Percentiles rank a stretch among this genome's conserved stretches.
Evolutionary conservation across 352 stramenopile species (phyloP).

Genomic region (Salisapilia sapeloensis): DNA sequence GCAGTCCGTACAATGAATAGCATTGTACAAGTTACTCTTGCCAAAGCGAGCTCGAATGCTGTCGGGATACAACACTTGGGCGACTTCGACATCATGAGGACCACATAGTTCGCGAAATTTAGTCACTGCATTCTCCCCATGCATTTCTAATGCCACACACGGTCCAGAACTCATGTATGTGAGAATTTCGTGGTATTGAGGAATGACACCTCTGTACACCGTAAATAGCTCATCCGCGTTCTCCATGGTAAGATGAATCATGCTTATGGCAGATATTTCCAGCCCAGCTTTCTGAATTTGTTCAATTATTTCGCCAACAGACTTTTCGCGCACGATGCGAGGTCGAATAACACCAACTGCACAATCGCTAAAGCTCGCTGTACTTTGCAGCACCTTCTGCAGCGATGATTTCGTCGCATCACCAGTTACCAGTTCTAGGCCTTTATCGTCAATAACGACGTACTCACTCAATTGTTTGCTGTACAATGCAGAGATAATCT

Average conservation of each 20-base stretch:
- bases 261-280: slow-evolving; percentile 79
- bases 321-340: slow-evolving; percentile 33
- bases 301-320: slow-evolving; percentile 61
- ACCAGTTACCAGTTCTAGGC: slow-evolving; percentile 5
- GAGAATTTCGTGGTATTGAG: slow-evolving; percentile 73
- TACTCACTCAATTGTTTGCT: slow-evolving; percentile 3
- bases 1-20: slow-evolving; percentile 87
- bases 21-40: slow-evolving; percentile 70
- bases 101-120: slow-evolving; percentile 73
- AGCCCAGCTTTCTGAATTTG: slow-evolving; percentile 67
- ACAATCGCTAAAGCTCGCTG: slow-evolving; percentile 47
- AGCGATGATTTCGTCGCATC: slow-evolving; percentile 1
- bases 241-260: slow-evolving; percentile 61
- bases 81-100: slow-evolving; percentile 82
- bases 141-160: slow-evolving; percentile 81
- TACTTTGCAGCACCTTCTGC: slow-evolving; percentile 13
- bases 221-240: slow-evolving; percentile 83
- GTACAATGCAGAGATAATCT: slow-evolving; percentile 7
- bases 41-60: slow-evolving; percentile 83
- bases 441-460: slow-evolving; percentile 8
- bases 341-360: slow-evolving; percentile 40
- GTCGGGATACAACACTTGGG: slow-evolving; percentile 63
- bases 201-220: slow-evolving; percentile 64
- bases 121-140: slow-evolving; percentile 59
- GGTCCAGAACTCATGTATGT: slow-evolving; percentile 83